Percentiles rank a stretch among this genome's conserved stretches.
These are phyloP conservation scores for Paracamarosporium sp. DNA, from an alignment of 2,329 filamentous ascomycete genomes.

Conservation along the genomic window DNA sequence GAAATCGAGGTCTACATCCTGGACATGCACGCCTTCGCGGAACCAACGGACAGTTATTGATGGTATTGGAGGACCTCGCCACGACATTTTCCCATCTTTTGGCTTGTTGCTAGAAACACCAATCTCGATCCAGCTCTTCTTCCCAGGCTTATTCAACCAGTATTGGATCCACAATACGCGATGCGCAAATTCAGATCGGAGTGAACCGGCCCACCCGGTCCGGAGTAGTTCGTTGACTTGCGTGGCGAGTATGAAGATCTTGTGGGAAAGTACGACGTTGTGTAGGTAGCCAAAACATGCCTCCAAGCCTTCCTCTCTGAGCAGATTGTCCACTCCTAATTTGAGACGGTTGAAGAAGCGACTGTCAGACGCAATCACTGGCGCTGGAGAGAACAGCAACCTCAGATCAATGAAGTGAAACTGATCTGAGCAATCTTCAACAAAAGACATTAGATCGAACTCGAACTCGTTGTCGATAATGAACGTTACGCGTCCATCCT, in stretches of 20 bases:
- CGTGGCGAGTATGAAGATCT: conserved; percentile 80
- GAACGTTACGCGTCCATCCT: conserved; percentile 90
- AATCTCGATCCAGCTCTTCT: conserved; percentile 91
- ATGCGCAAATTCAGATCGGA: conserved; percentile 80
- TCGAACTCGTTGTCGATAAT: conserved; percentile 85
- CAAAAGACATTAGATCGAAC: conserved; percentile 87
- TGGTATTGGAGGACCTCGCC: conserved; percentile 41
- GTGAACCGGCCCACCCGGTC: conserved; percentile 76
- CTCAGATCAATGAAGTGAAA: conserved; percentile 96
- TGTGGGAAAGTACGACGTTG: conserved; percentile 86
- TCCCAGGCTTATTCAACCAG: conserved; percentile 74
- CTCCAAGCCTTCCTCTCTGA: conserved; percentile 72
- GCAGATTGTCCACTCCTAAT: conserved; percentile 71
- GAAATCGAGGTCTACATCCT: conserved; percentile 70
- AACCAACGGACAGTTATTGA: conserved; percentile 78
- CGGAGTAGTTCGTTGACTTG: conserved; percentile 76
- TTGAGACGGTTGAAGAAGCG: conserved; percentile 72
- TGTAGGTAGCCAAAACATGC: conserved; percentile 89
- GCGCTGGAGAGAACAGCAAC: conserved; percentile 76
- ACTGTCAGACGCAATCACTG: conserved; percentile 63
- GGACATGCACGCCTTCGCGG: conserved; percentile 77
- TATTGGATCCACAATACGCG: conserved; percentile 88
- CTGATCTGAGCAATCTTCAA: conserved; percentile 81
- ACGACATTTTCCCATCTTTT: conserved; percentile 42
- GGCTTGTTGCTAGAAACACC: conserved; percentile 73